Evolutionary conservation across 176 grass and related monocot species (phyloP), one percentile per base, ranked within the genome.

Genomic region (Rhipidocladum racemiflorum): DNA sequence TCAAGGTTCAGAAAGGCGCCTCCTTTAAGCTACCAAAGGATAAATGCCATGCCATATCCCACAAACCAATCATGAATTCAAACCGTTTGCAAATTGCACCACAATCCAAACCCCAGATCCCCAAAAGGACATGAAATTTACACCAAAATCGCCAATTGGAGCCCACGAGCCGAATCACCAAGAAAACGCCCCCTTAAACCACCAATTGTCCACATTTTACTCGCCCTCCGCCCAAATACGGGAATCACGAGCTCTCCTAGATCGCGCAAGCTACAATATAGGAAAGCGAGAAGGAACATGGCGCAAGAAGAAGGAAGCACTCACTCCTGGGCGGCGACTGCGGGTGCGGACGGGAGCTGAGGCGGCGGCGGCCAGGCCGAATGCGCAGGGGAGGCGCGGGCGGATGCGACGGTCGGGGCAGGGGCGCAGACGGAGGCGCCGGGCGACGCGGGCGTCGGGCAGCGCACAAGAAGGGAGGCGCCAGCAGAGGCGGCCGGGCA

Each of bases 281-380:
- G 18, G 21, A 49, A 73, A 30, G 70, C 64, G 57, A 55, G 11
- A 20, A 53, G 67, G 14, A 59, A 36, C 24, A 64, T 11, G 18
- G 15, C 36, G 66, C 12, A 83, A 82, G 43, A 83, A 12, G 63
- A 24, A 45, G 73, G 68, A 63, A 62, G 0, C 7, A 91, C 92
- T 88, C 72, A 95, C 96, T 91, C 81, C 85, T 94, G 7, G 92
- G 92, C 59, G n/a, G n/a, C n/a, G n/a, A n/a, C n/a, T n/a, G n/a
- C n/a, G n/a, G n/a, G n/a, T n/a, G n/a, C n/a, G n/a, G n/a, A n/a
- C n/a, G n/a, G n/a, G n/a, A n/a, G n/a, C n/a, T n/a, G n/a, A n/a
- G n/a, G n/a, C n/a, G n/a, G n/a, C n/a, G n/a, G n/a, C n/a, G n/a
- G n/a, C n/a, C n/a, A n/a, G n/a, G n/a, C n/a, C n/a, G n/a, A n/a